Percentiles rank a stretch among this genome's conserved stretches.
Conservation (phyloP, 1,284 basidiomycete genomes). For the Fomitopsis pinicola region DNA sequence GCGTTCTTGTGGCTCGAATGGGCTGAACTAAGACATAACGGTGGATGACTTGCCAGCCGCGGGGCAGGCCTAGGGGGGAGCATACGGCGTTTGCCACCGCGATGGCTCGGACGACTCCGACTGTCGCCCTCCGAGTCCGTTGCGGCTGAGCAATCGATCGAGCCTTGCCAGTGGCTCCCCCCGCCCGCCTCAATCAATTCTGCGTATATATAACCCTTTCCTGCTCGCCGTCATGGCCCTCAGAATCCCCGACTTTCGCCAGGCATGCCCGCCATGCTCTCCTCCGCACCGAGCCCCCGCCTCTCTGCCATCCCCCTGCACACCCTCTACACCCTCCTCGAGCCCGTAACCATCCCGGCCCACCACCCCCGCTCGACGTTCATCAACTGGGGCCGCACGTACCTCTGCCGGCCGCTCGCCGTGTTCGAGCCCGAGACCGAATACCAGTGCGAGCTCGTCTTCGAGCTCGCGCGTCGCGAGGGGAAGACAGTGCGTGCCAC, state of each 20-base stretch:
- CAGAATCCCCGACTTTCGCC: neutral
- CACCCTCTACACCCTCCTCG: constrained; percentile 45
- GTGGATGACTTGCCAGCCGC: neutral
- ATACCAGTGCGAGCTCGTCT: constrained; percentile 70
- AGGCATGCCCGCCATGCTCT: constrained; percentile 5
- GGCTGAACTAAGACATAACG: constrained; percentile 1
- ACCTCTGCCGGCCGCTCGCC: constrained; percentile 55
- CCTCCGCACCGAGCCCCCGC: constrained; percentile 9
- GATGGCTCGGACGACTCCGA: constrained; percentile 17
- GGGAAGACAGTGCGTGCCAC: constrained; percentile 74
- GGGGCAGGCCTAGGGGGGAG: neutral
- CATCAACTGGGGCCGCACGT: constrained; percentile 72
- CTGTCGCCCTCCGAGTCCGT: constrained; percentile 8
- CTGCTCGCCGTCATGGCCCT: neutral
- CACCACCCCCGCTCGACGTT: constrained; percentile 43
- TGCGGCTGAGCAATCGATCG: constrained; percentile 29
- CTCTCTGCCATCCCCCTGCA: constrained; percentile 33
- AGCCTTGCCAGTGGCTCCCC: constrained; percentile 8
- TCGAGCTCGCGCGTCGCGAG: constrained; percentile 82
- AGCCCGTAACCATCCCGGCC: constrained; percentile 47
- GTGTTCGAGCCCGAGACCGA: constrained; percentile 79
- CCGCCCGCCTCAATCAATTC: constrained; percentile 18
- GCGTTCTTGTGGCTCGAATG: constrained; percentile 1
- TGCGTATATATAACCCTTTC: constrained; percentile 3
- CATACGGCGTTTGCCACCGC: constrained; percentile 19